Evolutionary conservation across 768 basidiomycete species (phyloP), one percentile per base, ranked within the genome.

Genomic region (Suillus ampliporus): DNA sequence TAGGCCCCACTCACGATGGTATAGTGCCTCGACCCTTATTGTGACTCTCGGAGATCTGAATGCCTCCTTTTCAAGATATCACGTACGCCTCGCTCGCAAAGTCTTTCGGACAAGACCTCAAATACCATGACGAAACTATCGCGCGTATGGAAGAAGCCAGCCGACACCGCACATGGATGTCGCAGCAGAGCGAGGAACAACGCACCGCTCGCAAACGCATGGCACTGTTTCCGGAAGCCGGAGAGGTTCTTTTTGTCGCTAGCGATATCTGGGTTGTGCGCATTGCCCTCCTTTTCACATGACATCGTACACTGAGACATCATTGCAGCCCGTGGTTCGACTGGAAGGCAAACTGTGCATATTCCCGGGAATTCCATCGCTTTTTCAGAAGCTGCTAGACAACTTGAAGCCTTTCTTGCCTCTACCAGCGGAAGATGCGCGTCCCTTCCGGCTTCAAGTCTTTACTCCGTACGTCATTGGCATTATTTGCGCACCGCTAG

Each of bases 1-100:
- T 97, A 62, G 94, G 94, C 0, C 92, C 94, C 4, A 96, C 94
- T 15, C 93, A 95, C 70, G 94, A 94, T 71, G 92, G 92, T 91
- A 65, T 61, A 82, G 17, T 51, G 43, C 21, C 43, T 15, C 47
- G 21, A 58, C 35, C 11, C 50, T 37, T 34, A 19, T 19, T 19
- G 3, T 23, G 46, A 34, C 10, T 46, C n/a, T 37, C 54, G 11
- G 4, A 26, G 53, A 63, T 43, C 41, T 60, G 17, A 56, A 9
- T 43, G 51, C 34, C 23, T 58, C 40, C 2, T n/a, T 34, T 17
- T 46, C 23, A 69, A 90, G 93, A 95, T 71, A 97, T 97, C 71
- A 97, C 95, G 6, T 97, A 97, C 68, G 83, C 84, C 6, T 92
- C 92, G 2, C 86, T 99, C 26, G 94, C 91, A 7, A 90, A 87